These are phyloP conservation scores for Cyphellophora europaea DNA, from an alignment of 2,329 filamentous ascomycete genomes.

Conservation along the genomic window DNA sequence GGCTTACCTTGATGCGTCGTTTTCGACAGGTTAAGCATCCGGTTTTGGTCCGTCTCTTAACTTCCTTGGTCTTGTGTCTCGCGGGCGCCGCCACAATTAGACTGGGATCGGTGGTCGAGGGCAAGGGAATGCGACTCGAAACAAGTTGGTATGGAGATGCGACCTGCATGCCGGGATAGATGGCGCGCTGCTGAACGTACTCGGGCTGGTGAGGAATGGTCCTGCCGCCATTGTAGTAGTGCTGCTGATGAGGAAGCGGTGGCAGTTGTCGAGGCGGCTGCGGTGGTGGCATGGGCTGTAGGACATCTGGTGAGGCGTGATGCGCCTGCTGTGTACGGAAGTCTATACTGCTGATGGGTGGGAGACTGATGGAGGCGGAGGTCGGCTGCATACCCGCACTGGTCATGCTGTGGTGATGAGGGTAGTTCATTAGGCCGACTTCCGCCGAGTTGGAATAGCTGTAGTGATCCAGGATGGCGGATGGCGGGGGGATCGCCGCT, in stretches of 20 bases:
- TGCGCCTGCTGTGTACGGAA: conserved; percentile 15
- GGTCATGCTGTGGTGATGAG: conserved; percentile 12
- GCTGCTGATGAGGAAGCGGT: conserved; percentile 12
- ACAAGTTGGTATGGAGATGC: conserved; percentile 12
- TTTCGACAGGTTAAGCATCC: conserved; percentile 59
- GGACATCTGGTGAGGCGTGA: conserved; percentile 15
- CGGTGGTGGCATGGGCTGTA: conserved; percentile 17
- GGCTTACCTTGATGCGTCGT: conserved; percentile 62
- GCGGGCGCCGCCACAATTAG: conserved; percentile 14
- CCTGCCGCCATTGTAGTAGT: conserved; percentile 15
- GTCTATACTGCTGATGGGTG: conserved; percentile 20
- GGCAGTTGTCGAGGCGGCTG: conserved; percentile 16
- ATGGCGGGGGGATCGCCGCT: too few relatives aligned
- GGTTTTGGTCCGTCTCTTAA: conserved; percentile 66
- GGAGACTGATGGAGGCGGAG: conserved; percentile 18
- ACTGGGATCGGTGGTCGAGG: conserved; percentile 16
- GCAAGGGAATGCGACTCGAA: conserved; percentile 15
- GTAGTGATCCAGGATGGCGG: background rate
- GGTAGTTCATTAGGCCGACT: conserved; percentile 14
- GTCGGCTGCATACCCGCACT: conserved; percentile 14
- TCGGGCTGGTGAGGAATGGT: conserved; percentile 15
- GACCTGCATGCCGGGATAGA: conserved; percentile 14
- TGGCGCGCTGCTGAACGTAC: conserved; percentile 14
- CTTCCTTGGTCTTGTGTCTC: conserved; percentile 56
- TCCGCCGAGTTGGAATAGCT: background rate